These are phyloP conservation scores for Saccharomycopsis guyanensis DNA, from an alignment of 805 yeast genomes.

Conservation along the genomic window DNA sequence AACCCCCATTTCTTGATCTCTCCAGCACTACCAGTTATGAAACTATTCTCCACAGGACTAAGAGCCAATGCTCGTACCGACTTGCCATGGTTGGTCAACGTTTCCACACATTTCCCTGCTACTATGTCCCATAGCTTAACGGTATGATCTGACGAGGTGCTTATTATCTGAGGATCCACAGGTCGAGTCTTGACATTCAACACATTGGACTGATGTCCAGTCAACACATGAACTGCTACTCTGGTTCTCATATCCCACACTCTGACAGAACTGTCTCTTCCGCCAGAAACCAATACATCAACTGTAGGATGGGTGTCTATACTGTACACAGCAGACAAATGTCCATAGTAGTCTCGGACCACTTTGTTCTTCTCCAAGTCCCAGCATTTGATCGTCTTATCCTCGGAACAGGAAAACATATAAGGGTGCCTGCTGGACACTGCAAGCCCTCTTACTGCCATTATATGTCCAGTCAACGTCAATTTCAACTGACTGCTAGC, in stretches of 20 bases:
- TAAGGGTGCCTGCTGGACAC: constrained; percentile 77
- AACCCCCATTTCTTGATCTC: constrained; percentile 70
- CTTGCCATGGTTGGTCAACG: constrained; percentile 79
- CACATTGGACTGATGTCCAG: constrained; percentile 77
- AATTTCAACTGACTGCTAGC: constrained; percentile 62
- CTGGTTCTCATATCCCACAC: constrained; percentile 93
- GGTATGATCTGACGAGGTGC: constrained; percentile 80
- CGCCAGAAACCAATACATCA: constrained; percentile 78
- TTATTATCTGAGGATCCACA: constrained; percentile 77
- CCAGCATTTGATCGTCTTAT: constrained; percentile 91
- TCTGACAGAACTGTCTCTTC: constrained; percentile 77
- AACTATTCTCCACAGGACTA: constrained; percentile 63
- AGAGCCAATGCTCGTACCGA: constrained; percentile 66
- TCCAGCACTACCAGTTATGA: constrained; percentile 75
- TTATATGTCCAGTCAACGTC: constrained; percentile 82
- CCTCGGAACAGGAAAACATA: constrained; percentile 88
- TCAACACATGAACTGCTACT: constrained; percentile 61
- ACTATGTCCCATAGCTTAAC: constrained; percentile 82
- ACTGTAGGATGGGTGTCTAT: constrained; percentile 82
- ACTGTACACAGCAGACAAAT: constrained; percentile 80
- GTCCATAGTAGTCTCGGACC: constrained; percentile 88
- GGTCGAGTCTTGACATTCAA: constrained; percentile 59
- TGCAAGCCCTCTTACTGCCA: constrained; percentile 75
- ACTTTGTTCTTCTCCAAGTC: constrained; percentile 82
- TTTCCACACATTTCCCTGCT: constrained; percentile 63